Evolutionary conservation across 495 filamentous ascomycete species (phyloP), one percentile per base, ranked within the genome.

Genomic region (Geoglossum glabrum): DNA sequence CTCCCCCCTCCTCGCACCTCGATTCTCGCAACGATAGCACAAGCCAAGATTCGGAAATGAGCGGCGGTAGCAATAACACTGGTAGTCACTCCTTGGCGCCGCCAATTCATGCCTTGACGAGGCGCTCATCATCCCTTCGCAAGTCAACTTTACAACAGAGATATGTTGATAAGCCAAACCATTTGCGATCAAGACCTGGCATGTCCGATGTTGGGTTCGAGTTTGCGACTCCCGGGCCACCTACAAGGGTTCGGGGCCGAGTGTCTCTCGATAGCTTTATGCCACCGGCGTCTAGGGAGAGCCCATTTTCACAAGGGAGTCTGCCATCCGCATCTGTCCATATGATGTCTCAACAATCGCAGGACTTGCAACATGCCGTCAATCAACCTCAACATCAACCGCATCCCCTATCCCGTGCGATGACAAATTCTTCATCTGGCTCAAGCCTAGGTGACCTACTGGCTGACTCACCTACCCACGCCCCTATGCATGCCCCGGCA

Each of bases 81-180:
- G 17, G 4, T 9, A 8, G 7, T n/a, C 28, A 55, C 25, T 3
- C 6, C 34, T 55, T 55, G n/a, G n/a, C 34, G 9, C 46, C 62
- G 10, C 33, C 66, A 23, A 64, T 69, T 9, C 58, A 67, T 6
- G 63, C 65, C 26, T 38, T 71, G 68, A 74, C 67, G 65, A 66
- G 74, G 56, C 69, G 79, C 60, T 79, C 85, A 7, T 83, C 83
- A 31, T 86, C 85, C 25, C 72, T 94, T 36, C 81, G 89, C 49
- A 86, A 81, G 64, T 90, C 87, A n/a, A 92, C 89, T 4, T 70
- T 93, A 45, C 85, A 90, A 62, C 87, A 93, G 67, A 82, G 89
- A 28, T 76, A 83, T 63, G 74, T 77, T 45, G 81, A 82, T 25
- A 78, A 81, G 45, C 75, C 75, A 0, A 78, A 82, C 6, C 80